phyloP scores from a whole-genome alignment of 352 stramenopile species.

The Globisporangium middletonii region DNA sequence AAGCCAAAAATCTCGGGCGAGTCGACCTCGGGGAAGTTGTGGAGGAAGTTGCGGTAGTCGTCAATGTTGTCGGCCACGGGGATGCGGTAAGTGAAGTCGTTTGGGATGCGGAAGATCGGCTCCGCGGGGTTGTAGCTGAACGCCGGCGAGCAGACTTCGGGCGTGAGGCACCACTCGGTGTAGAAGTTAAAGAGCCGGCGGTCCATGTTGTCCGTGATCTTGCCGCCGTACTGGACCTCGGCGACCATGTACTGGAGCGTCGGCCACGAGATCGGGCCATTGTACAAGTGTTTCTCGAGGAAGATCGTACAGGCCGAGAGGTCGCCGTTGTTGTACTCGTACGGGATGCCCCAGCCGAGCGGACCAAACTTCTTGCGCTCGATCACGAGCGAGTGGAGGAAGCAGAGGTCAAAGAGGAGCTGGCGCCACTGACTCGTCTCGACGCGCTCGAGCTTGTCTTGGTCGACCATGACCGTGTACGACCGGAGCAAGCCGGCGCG shows the following conservation, averaged over 20 bases:
- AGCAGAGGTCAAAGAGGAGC: constrained; percentile 96
- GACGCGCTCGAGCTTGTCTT: constrained; percentile 96
- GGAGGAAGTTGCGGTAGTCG: constrained; percentile 94
- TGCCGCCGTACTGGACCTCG: constrained; percentile 98
- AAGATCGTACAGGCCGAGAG: constrained; percentile 97
- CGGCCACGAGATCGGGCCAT: constrained; percentile 96
- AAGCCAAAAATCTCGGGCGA: constrained; percentile 98
- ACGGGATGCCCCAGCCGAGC: constrained; percentile 97
- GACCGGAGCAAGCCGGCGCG: constrained; percentile 93
- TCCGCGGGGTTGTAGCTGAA: constrained; percentile 95
- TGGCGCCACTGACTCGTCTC: constrained; percentile 96
- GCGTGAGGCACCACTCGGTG: constrained; percentile 94
- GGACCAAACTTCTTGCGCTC: constrained; percentile 98
- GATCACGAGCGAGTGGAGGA: constrained; percentile 97
- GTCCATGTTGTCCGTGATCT: constrained; percentile 99
- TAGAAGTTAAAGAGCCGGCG: constrained; percentile 97
- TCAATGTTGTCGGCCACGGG: constrained; percentile 89
- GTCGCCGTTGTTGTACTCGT: constrained; percentile 99
- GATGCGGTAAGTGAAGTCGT: constrained; percentile 96
- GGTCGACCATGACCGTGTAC: constrained; percentile 99
- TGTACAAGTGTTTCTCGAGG: constrained; percentile 98
- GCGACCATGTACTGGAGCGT: constrained; percentile 99
- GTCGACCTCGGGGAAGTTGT: constrained; percentile 95
- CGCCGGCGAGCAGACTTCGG: constrained; percentile 62
- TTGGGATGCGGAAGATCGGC: constrained; percentile 95